Base-by-base conservation (phyloP, 1,284 basidiomycete species). In the Trametes versicolor region DNA sequence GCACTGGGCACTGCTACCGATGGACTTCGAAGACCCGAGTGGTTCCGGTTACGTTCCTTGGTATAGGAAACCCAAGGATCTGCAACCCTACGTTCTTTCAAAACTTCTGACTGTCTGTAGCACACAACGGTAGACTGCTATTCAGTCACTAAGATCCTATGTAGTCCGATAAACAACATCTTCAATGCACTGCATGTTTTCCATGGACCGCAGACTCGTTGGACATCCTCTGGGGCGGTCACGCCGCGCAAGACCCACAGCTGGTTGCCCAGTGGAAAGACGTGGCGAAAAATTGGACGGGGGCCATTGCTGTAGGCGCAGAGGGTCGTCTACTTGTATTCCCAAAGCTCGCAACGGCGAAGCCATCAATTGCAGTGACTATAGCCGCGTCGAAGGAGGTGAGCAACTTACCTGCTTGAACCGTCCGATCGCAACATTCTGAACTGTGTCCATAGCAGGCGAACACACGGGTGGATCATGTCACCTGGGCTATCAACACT, bases 401-500 rank as follows among this genome's bases (percentile, higher is more conserved):
- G 23, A 63, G 58, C 48, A 5, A 25, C 15, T 7, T 7, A 25
- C 15, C 7, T 7, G 25, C 15, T 29, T 60, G 36, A 32, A 60
- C 48, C 37, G 7, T 32, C 48, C 12, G n/a, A 29, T 41, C 47
- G 45, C 50, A 48, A 49, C 68, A 21, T 32, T 32, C 29, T 19
- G 15, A 36, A 23, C 27, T 17, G n/a, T 36, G 15, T 41, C 1
- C 15, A n/a, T 25, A 12, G 2, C 37, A 69, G 68, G 21, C 34
- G 6, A 29, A 64, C n/a, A 29, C 41, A 19, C 58, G 61, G 27
- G 60, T 72, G 4, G 56, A 57, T 25, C 69, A 71, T 45, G 65
- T 77, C 68, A 85, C 85, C 50, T 92, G 91, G 91, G 83, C 83
- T 10, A 70, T 92, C 56, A 79, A 77, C 63, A 76, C 78, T n/a